These are phyloP conservation scores for Aureobasidium mangrovei DNA, from an alignment of 2,329 filamentous ascomycete species.

Conservation along the genomic window DNA sequence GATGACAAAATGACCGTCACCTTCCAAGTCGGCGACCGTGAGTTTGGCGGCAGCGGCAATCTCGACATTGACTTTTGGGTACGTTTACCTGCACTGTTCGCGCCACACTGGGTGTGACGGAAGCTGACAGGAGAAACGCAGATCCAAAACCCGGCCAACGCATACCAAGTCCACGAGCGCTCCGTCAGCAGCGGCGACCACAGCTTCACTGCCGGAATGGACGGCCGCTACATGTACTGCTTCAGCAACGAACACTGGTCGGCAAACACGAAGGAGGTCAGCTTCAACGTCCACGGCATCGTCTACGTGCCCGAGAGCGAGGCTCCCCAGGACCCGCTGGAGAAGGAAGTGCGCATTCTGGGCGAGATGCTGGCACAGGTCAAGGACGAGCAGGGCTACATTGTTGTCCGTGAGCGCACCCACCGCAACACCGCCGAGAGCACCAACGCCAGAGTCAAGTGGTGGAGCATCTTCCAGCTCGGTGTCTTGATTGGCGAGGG, in stretches of 20 bases:
- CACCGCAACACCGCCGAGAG: slow-evolving; percentile 98
- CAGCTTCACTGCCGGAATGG: slow-evolving; percentile 73
- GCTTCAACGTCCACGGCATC: slow-evolving; percentile 97
- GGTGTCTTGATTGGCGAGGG: slow-evolving; percentile 81
- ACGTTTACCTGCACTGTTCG: slow-evolving; percentile 28
- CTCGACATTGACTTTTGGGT: slow-evolving; percentile 98
- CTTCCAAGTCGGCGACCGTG: slow-evolving; percentile 93
- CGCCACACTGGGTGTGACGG: not conserved
- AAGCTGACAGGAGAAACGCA: slow-evolving; percentile 24
- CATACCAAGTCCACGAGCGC: slow-evolving; percentile 72
- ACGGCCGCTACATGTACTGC: slow-evolving; percentile 93
- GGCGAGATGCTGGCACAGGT: slow-evolving; percentile 82
- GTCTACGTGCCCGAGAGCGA: slow-evolving; percentile 93
- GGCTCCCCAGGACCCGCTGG: slow-evolving; percentile 74
- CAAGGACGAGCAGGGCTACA: slow-evolving; percentile 97
- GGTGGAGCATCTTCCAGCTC: slow-evolving; percentile 98
- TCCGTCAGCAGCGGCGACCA: slow-evolving; percentile 83
- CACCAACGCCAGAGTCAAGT: slow-evolving; percentile 95
- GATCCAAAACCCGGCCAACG: slow-evolving; percentile 70
- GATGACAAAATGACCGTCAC: slow-evolving; percentile 97
- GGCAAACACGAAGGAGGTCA: slow-evolving; percentile 92
- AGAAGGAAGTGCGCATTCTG: slow-evolving; percentile 78
- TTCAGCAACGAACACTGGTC: slow-evolving; percentile 99
- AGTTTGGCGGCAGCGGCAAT: slow-evolving; percentile 90
- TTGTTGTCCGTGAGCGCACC: slow-evolving; percentile 86